These are phyloP conservation scores for Drosera spatulata DNA, from an alignment of 179 eudicot species.

Conservation along the genomic window DNA sequence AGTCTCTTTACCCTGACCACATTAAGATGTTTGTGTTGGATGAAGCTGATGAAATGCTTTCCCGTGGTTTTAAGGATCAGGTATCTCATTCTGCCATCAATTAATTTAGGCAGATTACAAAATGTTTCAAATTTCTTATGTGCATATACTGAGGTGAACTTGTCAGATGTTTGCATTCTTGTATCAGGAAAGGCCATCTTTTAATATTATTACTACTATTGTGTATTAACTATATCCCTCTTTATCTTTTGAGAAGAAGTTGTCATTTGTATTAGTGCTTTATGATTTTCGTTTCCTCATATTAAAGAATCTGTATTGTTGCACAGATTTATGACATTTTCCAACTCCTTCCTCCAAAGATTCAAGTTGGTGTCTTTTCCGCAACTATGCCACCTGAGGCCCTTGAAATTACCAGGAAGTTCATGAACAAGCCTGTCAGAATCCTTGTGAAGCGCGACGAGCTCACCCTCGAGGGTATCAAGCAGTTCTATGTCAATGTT, in stretches of 20 bases:
- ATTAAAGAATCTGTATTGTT: neutral
- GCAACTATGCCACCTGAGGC: constrained; percentile 48
- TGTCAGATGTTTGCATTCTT: too few species aligned
- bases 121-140: neutral
- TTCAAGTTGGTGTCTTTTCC: constrained; percentile 39
- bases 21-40: constrained; percentile 63
- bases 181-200: too few species aligned
- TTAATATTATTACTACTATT: too few species aligned
- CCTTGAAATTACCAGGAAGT: constrained; percentile 35
- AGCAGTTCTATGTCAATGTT: too few species aligned
- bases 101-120: neutral
- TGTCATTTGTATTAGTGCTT: neutral
- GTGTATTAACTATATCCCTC: too few species aligned
- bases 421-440: constrained; percentile 43
- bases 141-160: too few species aligned
- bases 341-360: constrained; percentile 33
- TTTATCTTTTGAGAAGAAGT: neutral
- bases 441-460: constrained; percentile 41
- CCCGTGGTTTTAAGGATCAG: constrained; percentile 77
- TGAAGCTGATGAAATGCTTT: constrained; percentile 85
- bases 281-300: too few species aligned
- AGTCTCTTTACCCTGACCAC: constrained; percentile 10
- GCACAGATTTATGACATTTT: constrained; percentile 34
- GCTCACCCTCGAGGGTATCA: constrained; percentile 15
- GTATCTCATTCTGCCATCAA: constrained; percentile 10